Conservation (phyloP, 768 basidiomycete species). For the Mycena rosella region DNA sequence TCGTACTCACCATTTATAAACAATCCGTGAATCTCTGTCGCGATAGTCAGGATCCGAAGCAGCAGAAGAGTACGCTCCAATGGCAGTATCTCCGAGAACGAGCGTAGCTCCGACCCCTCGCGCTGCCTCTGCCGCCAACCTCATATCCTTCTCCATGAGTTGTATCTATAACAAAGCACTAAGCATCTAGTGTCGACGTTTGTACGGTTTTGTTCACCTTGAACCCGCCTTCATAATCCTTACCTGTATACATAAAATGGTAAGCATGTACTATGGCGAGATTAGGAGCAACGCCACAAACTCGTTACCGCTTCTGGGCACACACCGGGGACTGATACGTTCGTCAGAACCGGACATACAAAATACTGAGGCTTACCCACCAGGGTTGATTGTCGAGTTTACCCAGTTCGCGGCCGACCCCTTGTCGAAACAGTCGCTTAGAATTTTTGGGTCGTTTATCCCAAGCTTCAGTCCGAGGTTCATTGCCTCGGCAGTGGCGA, state of each 20-base stretch:
- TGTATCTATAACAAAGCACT: constrained; percentile 49
- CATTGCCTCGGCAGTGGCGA: too few species aligned
- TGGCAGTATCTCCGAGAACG: constrained; percentile 53
- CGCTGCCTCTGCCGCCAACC: constrained; percentile 54
- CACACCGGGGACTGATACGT: constrained; percentile 51
- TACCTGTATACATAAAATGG: too few species aligned
- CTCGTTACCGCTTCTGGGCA: constrained; percentile 59
- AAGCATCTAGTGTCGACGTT: background rate
- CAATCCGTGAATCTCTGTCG: constrained; percentile 55
- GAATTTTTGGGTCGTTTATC: constrained; percentile 52
- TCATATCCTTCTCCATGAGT: constrained; percentile 61
- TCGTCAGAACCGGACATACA: background rate
- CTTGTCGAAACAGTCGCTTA: constrained; percentile 53
- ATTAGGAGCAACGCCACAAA: too few species aligned
- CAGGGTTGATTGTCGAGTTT: constrained; percentile 56
- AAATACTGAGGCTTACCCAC: background rate
- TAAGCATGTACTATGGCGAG: too few species aligned
- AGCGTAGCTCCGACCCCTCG: constrained; percentile 54
- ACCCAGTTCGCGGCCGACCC: constrained; percentile 59
- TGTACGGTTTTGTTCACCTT: constrained; percentile 44
- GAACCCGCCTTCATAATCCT: constrained; percentile 58
- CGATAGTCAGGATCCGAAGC: constrained; percentile 54
- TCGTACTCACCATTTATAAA: constrained; percentile 52
- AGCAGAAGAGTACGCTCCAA: constrained; percentile 54
- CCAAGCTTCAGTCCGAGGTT: constrained; percentile 60